Percentiles rank a stretch among this genome's conserved stretches.
Evolutionary conservation across 73 alveolate genomes (phyloP).

Genomic region (Tetrahymena thermophila): DNA sequence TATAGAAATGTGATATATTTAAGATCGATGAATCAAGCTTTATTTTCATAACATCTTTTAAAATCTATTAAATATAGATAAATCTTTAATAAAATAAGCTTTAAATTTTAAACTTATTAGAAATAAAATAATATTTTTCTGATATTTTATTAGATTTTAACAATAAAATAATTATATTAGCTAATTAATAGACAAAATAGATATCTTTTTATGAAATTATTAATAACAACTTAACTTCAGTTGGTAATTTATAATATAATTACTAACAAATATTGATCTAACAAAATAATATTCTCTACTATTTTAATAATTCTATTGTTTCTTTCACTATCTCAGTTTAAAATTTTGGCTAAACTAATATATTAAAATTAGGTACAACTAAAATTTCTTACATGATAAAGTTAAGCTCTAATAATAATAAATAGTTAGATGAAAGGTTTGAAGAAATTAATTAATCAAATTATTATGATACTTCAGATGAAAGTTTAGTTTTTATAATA

Average conservation of each 20-base stretch:
- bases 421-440: not conserved
- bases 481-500: not conserved
- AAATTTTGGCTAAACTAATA: not conserved
- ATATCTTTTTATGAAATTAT: not conserved
- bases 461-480: not conserved
- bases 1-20: not conserved
- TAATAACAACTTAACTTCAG: not conserved
- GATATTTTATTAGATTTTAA: not conserved
- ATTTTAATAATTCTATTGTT: not conserved
- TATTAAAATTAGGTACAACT: not conserved
- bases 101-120: not conserved
- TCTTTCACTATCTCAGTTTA: not conserved
- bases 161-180: not conserved
- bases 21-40: not conserved
- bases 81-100: not conserved
- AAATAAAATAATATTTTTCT: not conserved
- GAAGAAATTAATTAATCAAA: not conserved
- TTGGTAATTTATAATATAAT: not conserved
- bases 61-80: not conserved
- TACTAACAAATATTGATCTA: not conserved
- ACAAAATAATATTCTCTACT: not conserved
- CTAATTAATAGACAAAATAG: not conserved
- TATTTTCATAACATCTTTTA: not conserved
- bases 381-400: not conserved
- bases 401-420: not conserved